These are phyloP conservation scores for Davidsoniella virescens DNA, from an alignment of 2,329 filamentous ascomycete genomes.

Conservation along the genomic window DNA sequence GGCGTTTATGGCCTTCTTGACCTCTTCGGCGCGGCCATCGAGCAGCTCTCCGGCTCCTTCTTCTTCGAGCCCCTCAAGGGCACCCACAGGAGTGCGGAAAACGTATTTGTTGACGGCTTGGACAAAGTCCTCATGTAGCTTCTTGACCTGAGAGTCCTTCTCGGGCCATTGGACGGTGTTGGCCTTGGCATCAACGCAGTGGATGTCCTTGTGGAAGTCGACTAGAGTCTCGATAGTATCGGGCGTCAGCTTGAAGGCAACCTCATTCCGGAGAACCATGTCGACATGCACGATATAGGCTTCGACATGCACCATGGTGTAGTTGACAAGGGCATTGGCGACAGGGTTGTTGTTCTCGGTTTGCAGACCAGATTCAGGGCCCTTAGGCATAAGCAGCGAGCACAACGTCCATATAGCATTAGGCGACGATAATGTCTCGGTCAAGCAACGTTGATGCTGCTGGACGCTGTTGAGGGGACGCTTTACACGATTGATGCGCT, in stretches of 20 bases:
- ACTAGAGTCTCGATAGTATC: conserved; percentile 88
- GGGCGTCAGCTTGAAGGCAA: conserved; percentile 90
- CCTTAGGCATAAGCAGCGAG: conserved; percentile 83
- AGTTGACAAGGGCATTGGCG: conserved; percentile 79
- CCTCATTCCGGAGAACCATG: conserved; percentile 94
- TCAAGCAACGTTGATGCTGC: conserved; percentile 89
- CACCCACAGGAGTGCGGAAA: conserved; percentile 73
- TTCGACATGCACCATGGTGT: conserved; percentile 82
- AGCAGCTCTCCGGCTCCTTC: conserved; percentile 89
- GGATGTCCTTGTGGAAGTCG: conserved; percentile 91
- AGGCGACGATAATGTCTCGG: conserved; percentile 75
- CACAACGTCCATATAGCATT: conserved; percentile 91
- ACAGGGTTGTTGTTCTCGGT: conserved; percentile 48
- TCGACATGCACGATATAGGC: conserved; percentile 98
- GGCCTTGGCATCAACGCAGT: conserved; percentile 78
- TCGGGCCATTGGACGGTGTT: conserved; percentile 90
- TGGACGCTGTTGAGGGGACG: conserved; percentile 91
- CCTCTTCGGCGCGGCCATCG: conserved; percentile 79
- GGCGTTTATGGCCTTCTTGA: conserved; percentile 70
- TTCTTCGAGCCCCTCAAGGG: conserved; percentile 89
- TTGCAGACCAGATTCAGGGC: conserved; percentile 68
- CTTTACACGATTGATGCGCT: conserved; percentile 93
- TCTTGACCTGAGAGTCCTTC: conserved; percentile 92
- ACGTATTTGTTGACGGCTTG: conserved; percentile 97
- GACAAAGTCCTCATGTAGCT: conserved; percentile 90